Evolutionary conservation across 805 yeast species (phyloP).

Genomic region (Kregervanrija fluxuum): DNA sequence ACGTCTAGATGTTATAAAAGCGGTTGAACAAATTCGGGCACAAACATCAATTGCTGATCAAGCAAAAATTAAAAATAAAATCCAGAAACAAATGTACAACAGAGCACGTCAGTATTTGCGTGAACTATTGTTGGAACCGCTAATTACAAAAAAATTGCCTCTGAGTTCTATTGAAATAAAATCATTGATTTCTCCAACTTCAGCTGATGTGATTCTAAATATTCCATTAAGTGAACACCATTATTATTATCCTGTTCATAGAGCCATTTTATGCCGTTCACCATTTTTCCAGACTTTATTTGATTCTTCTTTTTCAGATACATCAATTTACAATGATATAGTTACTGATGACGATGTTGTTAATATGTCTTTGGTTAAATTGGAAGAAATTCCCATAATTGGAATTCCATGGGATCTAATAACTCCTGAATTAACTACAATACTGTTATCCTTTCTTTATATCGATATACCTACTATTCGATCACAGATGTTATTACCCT

Average conservation of each 20-base stretch:
- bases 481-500: slow-evolving; percentile 43
- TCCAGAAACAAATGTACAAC: slow-evolving; percentile 29
- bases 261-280: slow-evolving; percentile 51
- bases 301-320: slow-evolving; percentile 35
- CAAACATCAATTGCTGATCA: slow-evolving; percentile 14
- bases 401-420: slow-evolving; percentile 1
- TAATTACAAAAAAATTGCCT: too few relatives aligned
- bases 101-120: slow-evolving; percentile 21
- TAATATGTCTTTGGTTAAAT: too few relatives aligned
- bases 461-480: slow-evolving; percentile 53
- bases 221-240: slow-evolving; percentile 19
- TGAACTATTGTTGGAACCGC: too few relatives aligned
- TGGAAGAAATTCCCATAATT: background rate
- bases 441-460: slow-evolving; percentile 42
- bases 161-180: too few relatives aligned
- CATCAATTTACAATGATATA: slow-evolving; percentile 12
- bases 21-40: slow-evolving; percentile 19
- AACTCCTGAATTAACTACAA: background rate
- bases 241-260: slow-evolving; percentile 54
- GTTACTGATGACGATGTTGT: background rate
- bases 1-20: slow-evolving; percentile 30
- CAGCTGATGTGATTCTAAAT: slow-evolving; percentile 43
- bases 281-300: slow-evolving; percentile 63
- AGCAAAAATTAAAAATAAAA: slow-evolving; percentile 27
- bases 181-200: too few relatives aligned